Percentiles rank a stretch among this genome's conserved stretches.
Conservation (phyloP, 352 stramenopile genomes). For the Phytophthora foliorum region DNA sequence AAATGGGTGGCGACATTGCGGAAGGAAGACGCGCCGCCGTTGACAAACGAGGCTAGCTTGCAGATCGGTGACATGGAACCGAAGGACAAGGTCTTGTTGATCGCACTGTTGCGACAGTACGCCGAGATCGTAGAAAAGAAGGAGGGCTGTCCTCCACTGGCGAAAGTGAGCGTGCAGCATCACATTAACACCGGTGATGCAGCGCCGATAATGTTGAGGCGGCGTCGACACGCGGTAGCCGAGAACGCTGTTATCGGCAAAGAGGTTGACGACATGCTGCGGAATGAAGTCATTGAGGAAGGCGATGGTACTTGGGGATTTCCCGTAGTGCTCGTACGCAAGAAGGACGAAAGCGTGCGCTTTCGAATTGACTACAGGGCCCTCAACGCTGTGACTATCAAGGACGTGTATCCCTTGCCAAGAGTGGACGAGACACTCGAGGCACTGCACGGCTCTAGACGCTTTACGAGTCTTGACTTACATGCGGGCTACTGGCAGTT, state of each 20-base stretch:
- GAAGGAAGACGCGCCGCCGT: too few relatives aligned
- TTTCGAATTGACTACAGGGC: slow-evolving; percentile 41
- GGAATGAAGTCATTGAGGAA: slow-evolving; percentile 20
- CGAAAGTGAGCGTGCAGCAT: slow-evolving; percentile 3
- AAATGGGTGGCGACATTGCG: too few relatives aligned
- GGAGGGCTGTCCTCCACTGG: slow-evolving; percentile 4
- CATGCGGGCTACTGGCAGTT: neutral
- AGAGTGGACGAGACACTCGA: slow-evolving; percentile 30
- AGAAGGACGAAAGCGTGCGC: neutral
- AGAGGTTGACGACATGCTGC: slow-evolving; percentile 22
- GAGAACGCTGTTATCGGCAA: slow-evolving; percentile 25
- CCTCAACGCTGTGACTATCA: slow-evolving; percentile 14
- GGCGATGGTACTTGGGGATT: slow-evolving; percentile 29
- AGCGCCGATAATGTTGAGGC: slow-evolving; percentile 18
- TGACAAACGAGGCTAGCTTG: too few relatives aligned
- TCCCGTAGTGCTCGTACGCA: slow-evolving; percentile 21
- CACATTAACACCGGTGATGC: slow-evolving; percentile 29
- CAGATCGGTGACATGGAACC: too few relatives aligned
- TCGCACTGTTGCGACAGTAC: neutral
- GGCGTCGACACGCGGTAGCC: neutral
- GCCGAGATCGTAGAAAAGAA: neutral
- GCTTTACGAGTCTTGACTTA: neutral
- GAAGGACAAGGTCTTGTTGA: too few relatives aligned
- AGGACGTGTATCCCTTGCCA: slow-evolving; percentile 35
- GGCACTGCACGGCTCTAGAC: neutral